Evolutionary conservation across 768 basidiomycete species (phyloP), one percentile per base, ranked within the genome.

Genomic region (Leucosporidium creatinivorum): DNA sequence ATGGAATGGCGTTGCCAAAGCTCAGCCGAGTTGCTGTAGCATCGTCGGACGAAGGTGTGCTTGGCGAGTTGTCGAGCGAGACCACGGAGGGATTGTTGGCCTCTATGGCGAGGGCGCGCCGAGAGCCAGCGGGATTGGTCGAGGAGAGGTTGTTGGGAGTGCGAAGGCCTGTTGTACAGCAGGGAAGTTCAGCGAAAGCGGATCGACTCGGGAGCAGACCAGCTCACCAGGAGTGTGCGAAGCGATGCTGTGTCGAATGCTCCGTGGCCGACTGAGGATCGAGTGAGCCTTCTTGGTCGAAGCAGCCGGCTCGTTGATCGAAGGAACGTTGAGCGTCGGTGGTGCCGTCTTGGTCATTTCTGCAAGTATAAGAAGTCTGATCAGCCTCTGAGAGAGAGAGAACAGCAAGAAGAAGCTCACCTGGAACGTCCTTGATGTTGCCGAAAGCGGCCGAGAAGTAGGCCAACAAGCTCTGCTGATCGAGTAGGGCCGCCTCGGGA

Each of bases 381-480:
- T 44, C 39, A 44, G 39, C 1, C 30, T 30, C 55, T 5, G 28
- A 1, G 19, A 12, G 8, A 3, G 30, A 6, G 31, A 8, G 31
- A 18, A 6, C 10, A 21, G 9, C 18, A 1, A 15, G 15, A 7
- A 3, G 39, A 44, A 17, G 23, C 58, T 44, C 58, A 47, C 58
- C 58, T 19, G 58, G 25, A 25, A 47, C 39, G 23, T 60, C n/a
- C 15, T 54, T 54, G 39, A 55, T 7, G 15, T 44, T 15, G 15
- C 18, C 52, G 47, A 61, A 61, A 7, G 49, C 61, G 4, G 15
- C 15, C 26, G 66, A 23, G 49, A 71, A 86, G 88, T 89, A 96
- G 7, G 84, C 80, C 77, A 93, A 94, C 12, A 91, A 83, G 31
- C 91, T 90, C 21, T 91, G 80, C 85, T 91, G 93, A 65, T 85